Evolutionary conservation across 371 early-diverging fungal species (phyloP), one percentile per base, ranked within the genome.

Genomic region (Vairimorpha ceranae): DNA sequence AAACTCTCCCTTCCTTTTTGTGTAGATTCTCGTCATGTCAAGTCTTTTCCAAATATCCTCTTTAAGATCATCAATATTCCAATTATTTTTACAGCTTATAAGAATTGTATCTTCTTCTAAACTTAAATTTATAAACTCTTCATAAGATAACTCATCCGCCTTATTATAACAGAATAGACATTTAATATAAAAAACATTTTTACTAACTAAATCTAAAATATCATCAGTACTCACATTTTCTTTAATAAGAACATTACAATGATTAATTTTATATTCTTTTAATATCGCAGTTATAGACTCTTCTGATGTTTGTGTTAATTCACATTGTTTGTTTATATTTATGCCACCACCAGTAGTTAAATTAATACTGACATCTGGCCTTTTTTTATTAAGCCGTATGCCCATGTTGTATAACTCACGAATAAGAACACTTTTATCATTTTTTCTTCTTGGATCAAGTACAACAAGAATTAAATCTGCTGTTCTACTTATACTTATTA

Each of bases 161-260:
- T 82, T 82, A 63, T 82, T 82, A 41, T 79, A 80, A 25, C 77
- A 72, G 64, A 75, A 82, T 27, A 82, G 17, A 17, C 80, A 79
- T 38, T 76, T 74, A 14, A 82, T 46, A 48, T 82, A 82, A 12
- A 67, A 73, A 33, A 70, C 72, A 27, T 77, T 66, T 23, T 72
- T 72, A 38, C 74, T 76, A 8, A 82, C 25, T 19, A 78, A 67
- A 71, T 82, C 82, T 36, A 82, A 74, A 17, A 82, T 41, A 43
- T 82, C 82, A 30, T 82, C 82, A 4, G 77, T 78, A 33, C 69
- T 75, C 6, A 80, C 77, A 71, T 80, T 76, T 41, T 80, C 79
- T 54, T 69, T 70, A 35, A 82, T 75, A 60, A 76, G 66, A 17
- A 82, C 52, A 43, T 77, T 67, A 65, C 72, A 71, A 51, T 82